A percentile compares a stretch with the other conserved stretches of the same genome.
These are phyloP conservation scores for Zangia roseola DNA, from an alignment of 768 basidiomycete species.

Conservation along the genomic window DNA sequence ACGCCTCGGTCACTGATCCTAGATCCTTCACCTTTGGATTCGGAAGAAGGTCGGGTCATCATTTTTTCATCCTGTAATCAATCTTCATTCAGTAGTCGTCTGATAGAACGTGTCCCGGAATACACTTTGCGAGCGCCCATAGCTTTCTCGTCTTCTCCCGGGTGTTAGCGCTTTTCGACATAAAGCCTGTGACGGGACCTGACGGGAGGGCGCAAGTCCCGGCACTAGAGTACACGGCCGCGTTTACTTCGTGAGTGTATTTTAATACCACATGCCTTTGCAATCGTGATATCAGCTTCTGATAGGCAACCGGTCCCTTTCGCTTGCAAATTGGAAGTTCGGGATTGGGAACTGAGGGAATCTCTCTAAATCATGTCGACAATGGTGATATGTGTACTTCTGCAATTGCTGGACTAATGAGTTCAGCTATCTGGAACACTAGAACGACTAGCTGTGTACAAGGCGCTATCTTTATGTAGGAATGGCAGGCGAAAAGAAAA, in stretches of 20 bases:
- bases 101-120: constrained; percentile 15
- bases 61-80: not conserved
- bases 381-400: too few relatives aligned
- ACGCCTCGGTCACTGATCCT: constrained; percentile 17
- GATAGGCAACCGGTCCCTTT: not conserved
- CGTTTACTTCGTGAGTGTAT: constrained; percentile 3
- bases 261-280: not conserved
- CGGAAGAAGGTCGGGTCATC: constrained; percentile 16
- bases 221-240: constrained; percentile 1
- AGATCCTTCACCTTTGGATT: constrained; percentile 18
- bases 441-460: too few relatives aligned
- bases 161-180: constrained; percentile 24
- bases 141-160: constrained; percentile 21
- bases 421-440: too few relatives aligned
- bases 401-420: too few relatives aligned
- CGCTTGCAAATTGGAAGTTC: not conserved
- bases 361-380: too few relatives aligned
- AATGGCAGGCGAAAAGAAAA: too few relatives aligned
- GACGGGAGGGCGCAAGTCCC: constrained; percentile 21
- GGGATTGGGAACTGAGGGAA: too few relatives aligned
- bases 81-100: not conserved
- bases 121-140: constrained; percentile 19
- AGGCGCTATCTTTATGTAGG: too few relatives aligned
- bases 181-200: constrained; percentile 15
- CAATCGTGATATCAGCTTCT: not conserved